phyloP scores from a whole-genome alignment of 164 flowering plant species.

The Stephania japonica region DNA sequence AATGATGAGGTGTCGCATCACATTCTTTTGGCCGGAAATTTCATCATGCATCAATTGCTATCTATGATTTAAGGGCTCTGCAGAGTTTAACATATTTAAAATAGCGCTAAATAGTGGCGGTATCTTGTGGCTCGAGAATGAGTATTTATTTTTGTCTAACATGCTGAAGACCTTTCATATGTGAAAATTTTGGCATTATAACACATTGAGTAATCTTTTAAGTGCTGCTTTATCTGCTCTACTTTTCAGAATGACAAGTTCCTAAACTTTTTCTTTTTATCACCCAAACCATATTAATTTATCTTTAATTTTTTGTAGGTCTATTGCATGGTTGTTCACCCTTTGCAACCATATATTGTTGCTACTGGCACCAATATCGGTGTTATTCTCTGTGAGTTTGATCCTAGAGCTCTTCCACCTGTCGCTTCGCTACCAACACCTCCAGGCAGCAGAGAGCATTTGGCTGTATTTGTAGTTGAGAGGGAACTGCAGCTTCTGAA shows the following conservation, averaged over 20 bases:
- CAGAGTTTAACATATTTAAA: not conserved
- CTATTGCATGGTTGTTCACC: slow-evolving; percentile 96
- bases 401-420: slow-evolving; percentile 88
- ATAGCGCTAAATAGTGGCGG: no score
- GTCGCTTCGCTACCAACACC: slow-evolving; percentile 79
- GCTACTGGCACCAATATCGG: slow-evolving; percentile 96
- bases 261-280: not conserved
- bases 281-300: not conserved
- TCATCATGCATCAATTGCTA: not conserved
- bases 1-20: not conserved
- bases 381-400: slow-evolving; percentile 88
- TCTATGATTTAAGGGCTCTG: not conserved
- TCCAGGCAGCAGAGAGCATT: slow-evolving; percentile 80
- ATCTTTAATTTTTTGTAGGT: slow-evolving; percentile 46
- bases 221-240: not conserved
- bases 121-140: no score
- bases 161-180: not conserved
- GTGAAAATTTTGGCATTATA: not conserved
- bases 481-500: slow-evolving; percentile 75
- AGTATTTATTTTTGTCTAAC: not conserved
- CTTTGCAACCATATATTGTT: slow-evolving; percentile 95
- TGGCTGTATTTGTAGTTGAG: slow-evolving; percentile 82
- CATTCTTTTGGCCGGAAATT: not conserved
- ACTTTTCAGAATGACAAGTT: not conserved
- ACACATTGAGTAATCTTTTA: not conserved